Evolutionary conservation across 371 early-diverging fungal genomes (phyloP).

Genomic region (Sporodiniella umbellata): DNA sequence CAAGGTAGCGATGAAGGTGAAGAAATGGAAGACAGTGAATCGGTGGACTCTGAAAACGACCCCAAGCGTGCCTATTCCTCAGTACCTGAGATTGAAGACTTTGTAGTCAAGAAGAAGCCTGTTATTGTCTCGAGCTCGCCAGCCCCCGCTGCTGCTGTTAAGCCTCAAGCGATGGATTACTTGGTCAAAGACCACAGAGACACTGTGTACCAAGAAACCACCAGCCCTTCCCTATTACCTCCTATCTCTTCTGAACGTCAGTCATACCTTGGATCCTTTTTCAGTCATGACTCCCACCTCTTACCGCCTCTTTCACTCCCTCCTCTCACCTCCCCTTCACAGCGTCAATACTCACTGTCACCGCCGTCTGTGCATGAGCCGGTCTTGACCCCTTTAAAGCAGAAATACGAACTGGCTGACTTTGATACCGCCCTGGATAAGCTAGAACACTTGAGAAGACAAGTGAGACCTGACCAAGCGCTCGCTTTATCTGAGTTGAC

Average conservation of each 20-base stretch:
- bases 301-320: constrained; percentile 23
- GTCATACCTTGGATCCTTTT: constrained; percentile 8
- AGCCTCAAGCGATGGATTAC: background rate
- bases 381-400: background rate
- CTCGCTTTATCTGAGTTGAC: constrained; percentile 27
- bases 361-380: background rate
- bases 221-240: constrained; percentile 11
- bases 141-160: no score
- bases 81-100: constrained; percentile 35
- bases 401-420: constrained; percentile 21
- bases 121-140: no score
- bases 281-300: constrained; percentile 7
- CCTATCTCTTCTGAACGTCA: constrained; percentile 28
- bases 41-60: background rate
- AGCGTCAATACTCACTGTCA: background rate
- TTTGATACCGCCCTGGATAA: constrained; percentile 24
- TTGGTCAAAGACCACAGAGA: background rate
- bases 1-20: constrained; percentile 14
- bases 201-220: no score
- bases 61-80: background rate
- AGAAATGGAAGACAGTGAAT: constrained; percentile 13
- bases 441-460: constrained; percentile 26
- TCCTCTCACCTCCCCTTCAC: constrained; percentile 13
- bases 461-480: constrained; percentile 29
- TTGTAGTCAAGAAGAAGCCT: constrained; percentile 6